Conservation (phyloP, 1,139 yeast species). For the Geotrichum candidum region DNA sequence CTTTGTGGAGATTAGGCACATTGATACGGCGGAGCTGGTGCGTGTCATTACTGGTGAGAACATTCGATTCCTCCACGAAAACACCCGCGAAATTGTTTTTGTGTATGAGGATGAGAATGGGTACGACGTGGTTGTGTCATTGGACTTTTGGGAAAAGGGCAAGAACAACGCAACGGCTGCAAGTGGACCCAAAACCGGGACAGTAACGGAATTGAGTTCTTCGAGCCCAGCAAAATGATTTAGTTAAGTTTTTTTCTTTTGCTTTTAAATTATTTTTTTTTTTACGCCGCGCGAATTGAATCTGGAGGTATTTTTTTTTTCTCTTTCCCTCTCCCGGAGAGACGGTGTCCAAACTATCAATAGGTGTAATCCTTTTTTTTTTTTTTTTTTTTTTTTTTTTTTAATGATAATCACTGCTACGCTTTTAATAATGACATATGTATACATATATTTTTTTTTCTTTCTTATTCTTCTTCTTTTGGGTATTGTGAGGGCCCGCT, state of each 20-base stretch:
- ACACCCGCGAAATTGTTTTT: constrained; percentile 88
- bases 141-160: constrained; percentile 70
- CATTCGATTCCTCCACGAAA: constrained; percentile 78
- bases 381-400: too few relatives aligned
- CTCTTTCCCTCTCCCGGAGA: background rate
- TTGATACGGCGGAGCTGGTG: constrained; percentile 77
- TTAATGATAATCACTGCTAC: background rate
- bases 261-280: too few relatives aligned
- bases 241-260: background rate
- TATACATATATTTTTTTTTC: too few relatives aligned
- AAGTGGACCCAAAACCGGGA: background rate
- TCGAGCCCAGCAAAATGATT: background rate
- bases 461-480: too few relatives aligned
- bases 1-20: constrained; percentile 87
- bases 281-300: background rate
- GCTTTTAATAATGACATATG: background rate
- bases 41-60: constrained; percentile 85
- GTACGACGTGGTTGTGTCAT: constrained; percentile 80
- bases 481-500: too few relatives aligned
- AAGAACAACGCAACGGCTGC: constrained; percentile 4
- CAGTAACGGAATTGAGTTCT: background rate
- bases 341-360: background rate
- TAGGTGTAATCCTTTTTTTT: too few relatives aligned
- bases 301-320: background rate
- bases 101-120: constrained; percentile 90